Evolutionary conservation across 2,329 filamentous ascomycete species (phyloP).

Genomic region (Parafenestella ontariensis): DNA sequence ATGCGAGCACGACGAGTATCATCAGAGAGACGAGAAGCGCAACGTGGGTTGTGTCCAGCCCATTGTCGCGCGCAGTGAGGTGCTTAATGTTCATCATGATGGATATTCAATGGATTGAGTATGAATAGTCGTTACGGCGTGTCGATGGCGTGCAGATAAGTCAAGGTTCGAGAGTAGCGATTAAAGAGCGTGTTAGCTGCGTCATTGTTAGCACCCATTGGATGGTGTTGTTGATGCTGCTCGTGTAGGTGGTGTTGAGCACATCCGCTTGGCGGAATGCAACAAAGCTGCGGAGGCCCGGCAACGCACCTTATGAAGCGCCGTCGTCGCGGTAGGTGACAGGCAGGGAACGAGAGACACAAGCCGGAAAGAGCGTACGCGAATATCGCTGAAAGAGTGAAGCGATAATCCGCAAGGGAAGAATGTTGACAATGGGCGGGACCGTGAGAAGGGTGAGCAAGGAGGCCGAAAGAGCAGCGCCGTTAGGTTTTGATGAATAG

Average conservation of each 20-base stretch:
- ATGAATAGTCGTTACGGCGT: slow-evolving; percentile 30
- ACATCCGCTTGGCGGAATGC: slow-evolving; percentile 28
- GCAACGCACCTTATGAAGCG: slow-evolving; percentile 38
- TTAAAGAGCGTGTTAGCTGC: slow-evolving; percentile 39
- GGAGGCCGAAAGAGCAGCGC: slow-evolving; percentile 22
- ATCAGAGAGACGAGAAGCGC: slow-evolving; percentile 82
- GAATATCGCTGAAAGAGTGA: slow-evolving; percentile 69
- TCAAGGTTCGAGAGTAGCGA: slow-evolving; percentile 21
- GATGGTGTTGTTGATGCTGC: slow-evolving; percentile 2
- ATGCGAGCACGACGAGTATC: slow-evolving; percentile 75
- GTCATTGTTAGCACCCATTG: slow-evolving; percentile 26
- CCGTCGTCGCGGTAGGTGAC: slow-evolving; percentile 16
- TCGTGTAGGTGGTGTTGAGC: slow-evolving; percentile 23
- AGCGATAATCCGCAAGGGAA: slow-evolving; percentile 57
- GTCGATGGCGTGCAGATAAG: slow-evolving; percentile 27
- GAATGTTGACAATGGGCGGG: slow-evolving; percentile 29
- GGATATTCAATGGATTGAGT: slow-evolving; percentile 10
- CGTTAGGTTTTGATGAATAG: slow-evolving; percentile 27
- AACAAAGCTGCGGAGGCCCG: slow-evolving; percentile 12
- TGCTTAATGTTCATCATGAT: slow-evolving; percentile 56
- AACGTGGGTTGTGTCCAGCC: slow-evolving; percentile 68
- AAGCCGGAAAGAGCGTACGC: slow-evolving; percentile 52
- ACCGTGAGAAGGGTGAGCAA: slow-evolving; percentile 44
- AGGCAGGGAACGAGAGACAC: slow-evolving; percentile 31
- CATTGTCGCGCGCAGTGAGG: slow-evolving; percentile 58